Percentiles rank a stretch among this genome's conserved stretches.
Evolutionary conservation across 257 asterid species (phyloP).

Genomic region (Primulina huaijiensis): DNA sequence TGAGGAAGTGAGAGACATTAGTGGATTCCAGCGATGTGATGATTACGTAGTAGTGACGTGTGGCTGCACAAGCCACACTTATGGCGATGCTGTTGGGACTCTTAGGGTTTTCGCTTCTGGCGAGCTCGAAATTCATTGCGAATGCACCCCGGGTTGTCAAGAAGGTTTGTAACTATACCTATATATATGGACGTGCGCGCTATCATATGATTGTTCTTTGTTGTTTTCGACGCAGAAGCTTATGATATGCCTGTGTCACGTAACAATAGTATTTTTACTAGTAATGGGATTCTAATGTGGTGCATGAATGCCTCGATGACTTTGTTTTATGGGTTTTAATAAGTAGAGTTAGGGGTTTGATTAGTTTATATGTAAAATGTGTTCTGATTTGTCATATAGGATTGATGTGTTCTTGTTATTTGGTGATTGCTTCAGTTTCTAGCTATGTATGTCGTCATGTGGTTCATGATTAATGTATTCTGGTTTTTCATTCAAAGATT

Average conservation of each 20-base stretch:
- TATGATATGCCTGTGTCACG: background rate
- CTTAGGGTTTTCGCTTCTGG: slow-evolving; percentile 60
- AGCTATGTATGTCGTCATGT: background rate
- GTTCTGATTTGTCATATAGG: background rate
- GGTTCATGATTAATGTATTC: background rate
- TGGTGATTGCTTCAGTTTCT: background rate
- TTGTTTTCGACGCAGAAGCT: background rate
- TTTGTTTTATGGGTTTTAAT: background rate
- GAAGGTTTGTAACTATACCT: slow-evolving; percentile 35
- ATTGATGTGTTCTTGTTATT: background rate
- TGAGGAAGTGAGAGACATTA: slow-evolving; percentile 40
- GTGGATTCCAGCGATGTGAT: slow-evolving; percentile 39
- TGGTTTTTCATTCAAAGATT: background rate
- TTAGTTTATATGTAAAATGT: background rate
- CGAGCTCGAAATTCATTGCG: slow-evolving; percentile 53
- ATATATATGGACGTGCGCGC: background rate
- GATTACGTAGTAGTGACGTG: slow-evolving; percentile 59
- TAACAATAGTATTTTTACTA: background rate
- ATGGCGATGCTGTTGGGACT: slow-evolving; percentile 61
- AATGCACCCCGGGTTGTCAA: slow-evolving; percentile 55
- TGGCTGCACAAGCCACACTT: slow-evolving; percentile 61
- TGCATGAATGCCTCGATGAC: background rate
- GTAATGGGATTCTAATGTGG: background rate
- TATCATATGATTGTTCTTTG: background rate
- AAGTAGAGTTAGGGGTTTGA: background rate